Evolutionary conservation across 1,284 basidiomycete genomes (phyloP).

Genomic region (Microbotryum violaceum): DNA sequence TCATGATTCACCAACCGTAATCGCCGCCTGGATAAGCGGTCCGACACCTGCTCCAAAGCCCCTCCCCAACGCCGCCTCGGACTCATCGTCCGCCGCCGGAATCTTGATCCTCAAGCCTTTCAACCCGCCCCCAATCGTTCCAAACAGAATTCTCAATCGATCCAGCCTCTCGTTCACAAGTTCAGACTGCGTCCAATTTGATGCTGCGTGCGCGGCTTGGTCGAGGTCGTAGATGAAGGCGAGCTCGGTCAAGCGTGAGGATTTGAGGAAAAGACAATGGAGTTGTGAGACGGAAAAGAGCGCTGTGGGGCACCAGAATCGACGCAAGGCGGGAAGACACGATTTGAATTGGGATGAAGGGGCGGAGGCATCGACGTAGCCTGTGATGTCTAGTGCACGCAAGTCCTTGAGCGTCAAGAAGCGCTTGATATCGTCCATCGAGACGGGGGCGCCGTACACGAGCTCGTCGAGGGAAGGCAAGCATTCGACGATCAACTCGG

Average conservation of each 20-base stretch:
- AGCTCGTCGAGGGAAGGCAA: constrained; percentile 3
- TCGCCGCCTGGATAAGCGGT: too few relatives aligned
- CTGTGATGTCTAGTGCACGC: constrained; percentile 6
- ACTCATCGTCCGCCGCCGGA: not conserved
- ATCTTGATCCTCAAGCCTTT: constrained; percentile 1
- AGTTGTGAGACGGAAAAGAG: constrained; percentile 1
- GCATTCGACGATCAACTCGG: constrained; percentile 1
- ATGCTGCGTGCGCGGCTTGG: too few relatives aligned
- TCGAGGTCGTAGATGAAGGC: constrained; percentile 18
- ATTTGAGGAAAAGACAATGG: not conserved
- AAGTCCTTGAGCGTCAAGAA: not conserved
- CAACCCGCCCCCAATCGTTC: not conserved
- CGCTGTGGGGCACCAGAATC: constrained; percentile 13
- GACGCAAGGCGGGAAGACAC: not conserved
- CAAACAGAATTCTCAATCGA: not conserved
- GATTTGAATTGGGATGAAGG: not conserved
- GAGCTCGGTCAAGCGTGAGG: constrained; percentile 3
- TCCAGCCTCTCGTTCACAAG: too few relatives aligned
- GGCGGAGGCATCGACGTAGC: constrained; percentile 1
- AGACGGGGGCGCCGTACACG: constrained; percentile 9
- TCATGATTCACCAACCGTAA: too few relatives aligned
- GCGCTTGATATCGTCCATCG: constrained; percentile 6
- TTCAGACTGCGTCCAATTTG: too few relatives aligned
- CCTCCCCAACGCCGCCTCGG: not conserved
- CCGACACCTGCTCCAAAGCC: too few relatives aligned